Evolutionary conservation across 2,329 filamentous ascomycete species (phyloP).

Genomic region (Allantophomopsis cytisporea): DNA sequence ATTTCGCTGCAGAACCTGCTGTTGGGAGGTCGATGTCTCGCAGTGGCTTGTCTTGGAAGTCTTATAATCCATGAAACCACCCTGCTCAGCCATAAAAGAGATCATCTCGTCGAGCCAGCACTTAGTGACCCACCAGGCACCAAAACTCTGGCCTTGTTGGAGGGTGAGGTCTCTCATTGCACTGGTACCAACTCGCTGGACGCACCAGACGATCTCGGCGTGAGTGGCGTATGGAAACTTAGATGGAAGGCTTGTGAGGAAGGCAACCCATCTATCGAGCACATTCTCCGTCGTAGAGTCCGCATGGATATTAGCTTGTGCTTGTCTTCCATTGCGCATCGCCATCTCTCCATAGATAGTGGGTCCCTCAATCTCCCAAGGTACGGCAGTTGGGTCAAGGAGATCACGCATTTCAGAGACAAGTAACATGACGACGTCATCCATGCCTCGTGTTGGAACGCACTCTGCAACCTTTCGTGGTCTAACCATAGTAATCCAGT

Average conservation of each 20-base stretch:
- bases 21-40: constrained; percentile 9
- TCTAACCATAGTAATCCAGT: constrained; percentile 63
- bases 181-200: constrained; percentile 62
- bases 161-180: constrained; percentile 74
- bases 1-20: constrained; percentile 3
- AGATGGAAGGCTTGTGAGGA: constrained; percentile 52
- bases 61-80: constrained; percentile 65
- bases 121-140: constrained; percentile 92
- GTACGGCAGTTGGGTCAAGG: constrained; percentile 52
- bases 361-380: constrained; percentile 49
- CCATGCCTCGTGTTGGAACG: constrained; percentile 49
- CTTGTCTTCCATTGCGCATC: constrained; percentile 27
- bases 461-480: constrained; percentile 50
- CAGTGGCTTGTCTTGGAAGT: constrained; percentile 20
- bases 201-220: constrained; percentile 61
- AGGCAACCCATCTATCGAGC: constrained; percentile 65
- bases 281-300: constrained; percentile 45
- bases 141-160: constrained; percentile 64
- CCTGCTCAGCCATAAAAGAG: constrained; percentile 76
- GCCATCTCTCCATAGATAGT: constrained; percentile 46
- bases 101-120: constrained; percentile 95
- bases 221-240: constrained; percentile 65
- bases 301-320: constrained; percentile 22
- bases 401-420: constrained; percentile 57
- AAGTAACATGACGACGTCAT: constrained; percentile 48